Conservation (phyloP, 78 protist genomes). For the Dictyostelium intermedium region DNA sequence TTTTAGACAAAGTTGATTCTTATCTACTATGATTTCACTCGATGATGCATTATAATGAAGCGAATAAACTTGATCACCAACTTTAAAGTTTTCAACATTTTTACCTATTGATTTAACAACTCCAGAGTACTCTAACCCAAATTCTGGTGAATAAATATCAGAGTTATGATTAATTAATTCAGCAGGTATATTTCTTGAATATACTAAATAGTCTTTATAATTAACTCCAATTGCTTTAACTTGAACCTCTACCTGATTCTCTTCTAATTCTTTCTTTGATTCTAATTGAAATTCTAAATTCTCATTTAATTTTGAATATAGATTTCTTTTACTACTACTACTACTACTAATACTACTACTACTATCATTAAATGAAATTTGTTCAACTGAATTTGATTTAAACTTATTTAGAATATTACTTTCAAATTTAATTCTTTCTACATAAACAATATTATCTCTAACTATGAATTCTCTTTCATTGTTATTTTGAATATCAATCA, state of each 20-base stretch:
- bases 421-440: background rate
- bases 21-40: background rate
- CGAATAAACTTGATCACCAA: conserved; percentile 17
- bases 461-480: background rate
- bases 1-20: background rate
- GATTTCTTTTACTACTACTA: background rate
- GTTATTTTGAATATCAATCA: background rate
- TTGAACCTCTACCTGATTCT: conserved; percentile 40
- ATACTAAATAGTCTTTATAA: too few relatives aligned
- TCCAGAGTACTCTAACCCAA: conserved; percentile 66
- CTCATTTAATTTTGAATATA: background rate
- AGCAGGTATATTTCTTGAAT: background rate
- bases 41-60: background rate
- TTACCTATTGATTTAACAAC: conserved; percentile 5
- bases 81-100: background rate
- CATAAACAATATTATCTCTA: background rate
- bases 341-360: too few relatives aligned
- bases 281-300: background rate
- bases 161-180: background rate
- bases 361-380: too few relatives aligned
- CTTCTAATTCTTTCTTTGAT: background rate
- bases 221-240: conserved; percentile 53
- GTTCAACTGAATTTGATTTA: background rate
- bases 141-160: conserved; percentile 29
- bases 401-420: background rate